A percentile compares a stretch with the other conserved stretches of the same genome.
Conservation (phyloP, 1,284 basidiomycete genomes). For the Macrocystidia cucumis region DNA sequence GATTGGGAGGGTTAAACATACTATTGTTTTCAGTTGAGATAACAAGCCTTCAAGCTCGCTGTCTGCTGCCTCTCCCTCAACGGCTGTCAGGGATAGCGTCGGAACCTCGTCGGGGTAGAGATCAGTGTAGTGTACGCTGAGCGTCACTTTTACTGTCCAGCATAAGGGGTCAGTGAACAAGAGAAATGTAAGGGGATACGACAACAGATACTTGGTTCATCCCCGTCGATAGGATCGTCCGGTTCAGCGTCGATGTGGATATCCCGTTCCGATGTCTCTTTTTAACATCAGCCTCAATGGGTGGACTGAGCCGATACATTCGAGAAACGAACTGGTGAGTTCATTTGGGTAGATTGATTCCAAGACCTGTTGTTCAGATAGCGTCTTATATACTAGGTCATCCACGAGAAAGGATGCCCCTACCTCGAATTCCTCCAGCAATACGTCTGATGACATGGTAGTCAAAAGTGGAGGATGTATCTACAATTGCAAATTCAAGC, state of each 20-base stretch:
- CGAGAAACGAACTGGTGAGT: conserved; percentile 69
- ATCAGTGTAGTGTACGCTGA: conserved; percentile 53
- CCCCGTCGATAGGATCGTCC: conserved; percentile 63
- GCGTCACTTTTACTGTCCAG: conserved; percentile 62
- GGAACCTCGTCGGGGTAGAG: conserved; percentile 59
- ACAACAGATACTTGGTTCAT: conserved; percentile 48
- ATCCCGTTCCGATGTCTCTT: conserved; percentile 82
- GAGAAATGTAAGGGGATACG: conserved; percentile 23
- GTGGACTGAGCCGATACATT: background rate
- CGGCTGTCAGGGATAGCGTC: conserved; percentile 56
- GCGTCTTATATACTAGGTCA: background rate
- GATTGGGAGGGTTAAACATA: conserved; percentile 27
- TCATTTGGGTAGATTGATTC: conserved; percentile 96
- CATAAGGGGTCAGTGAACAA: conserved; percentile 11
- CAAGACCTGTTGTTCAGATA: conserved; percentile 56
- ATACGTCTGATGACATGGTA: conserved; percentile 50
- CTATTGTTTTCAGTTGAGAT: conserved; percentile 54
- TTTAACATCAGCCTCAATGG: conserved; percentile 31
- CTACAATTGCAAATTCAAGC: too few species aligned
- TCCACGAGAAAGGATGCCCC: conserved; percentile 2
- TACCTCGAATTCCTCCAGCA: conserved; percentile 88
- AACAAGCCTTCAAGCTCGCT: conserved; percentile 50
- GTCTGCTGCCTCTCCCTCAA: conserved; percentile 66
- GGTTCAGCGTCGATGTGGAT: conserved; percentile 87
- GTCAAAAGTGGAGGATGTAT: too few species aligned